These are phyloP conservation scores for Lecanicillium sp. DNA, from an alignment of 2,329 filamentous ascomycete genomes.

Conservation along the genomic window DNA sequence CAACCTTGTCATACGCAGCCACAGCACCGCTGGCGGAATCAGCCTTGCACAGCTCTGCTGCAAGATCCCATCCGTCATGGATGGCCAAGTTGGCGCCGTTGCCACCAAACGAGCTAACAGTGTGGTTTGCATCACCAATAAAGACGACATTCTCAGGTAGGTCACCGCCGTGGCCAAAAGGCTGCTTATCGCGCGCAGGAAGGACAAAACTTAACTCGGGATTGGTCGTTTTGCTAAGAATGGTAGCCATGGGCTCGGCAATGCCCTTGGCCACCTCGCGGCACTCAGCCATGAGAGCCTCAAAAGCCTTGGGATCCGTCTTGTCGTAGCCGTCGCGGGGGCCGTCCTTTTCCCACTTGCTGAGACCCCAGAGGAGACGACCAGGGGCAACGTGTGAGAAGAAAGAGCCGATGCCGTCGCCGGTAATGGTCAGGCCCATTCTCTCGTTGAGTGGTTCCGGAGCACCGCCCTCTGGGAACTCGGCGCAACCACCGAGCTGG, in stretches of 20 bases:
- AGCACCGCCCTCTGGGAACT: slow-evolving; percentile 19
- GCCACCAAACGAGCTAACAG: slow-evolving; percentile 34
- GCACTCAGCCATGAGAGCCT: slow-evolving; percentile 20
- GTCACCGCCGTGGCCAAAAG: slow-evolving; percentile 23
- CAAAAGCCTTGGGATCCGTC: slow-evolving; percentile 12
- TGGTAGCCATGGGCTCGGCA: slow-evolving; percentile 24
- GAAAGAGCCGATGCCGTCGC: slow-evolving; percentile 27
- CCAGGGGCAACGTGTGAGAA: slow-evolving; percentile 28
- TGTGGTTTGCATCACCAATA: slow-evolving; percentile 37
- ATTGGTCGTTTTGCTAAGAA: slow-evolving; percentile 26
- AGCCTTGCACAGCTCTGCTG: slow-evolving; percentile 21
- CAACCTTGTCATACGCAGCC: slow-evolving; percentile 22
- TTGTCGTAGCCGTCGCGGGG: slow-evolving; percentile 8
- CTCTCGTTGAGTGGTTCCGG: slow-evolving; percentile 21
- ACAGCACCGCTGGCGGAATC: slow-evolving; percentile 18
- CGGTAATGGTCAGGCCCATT: slow-evolving; percentile 26
- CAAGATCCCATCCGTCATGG: slow-evolving; percentile 33
- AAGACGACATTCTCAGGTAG: slow-evolving; percentile 23
- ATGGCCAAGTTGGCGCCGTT: slow-evolving; percentile 36
- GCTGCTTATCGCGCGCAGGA: slow-evolving; percentile 31
- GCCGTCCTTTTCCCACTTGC: slow-evolving; percentile 16
- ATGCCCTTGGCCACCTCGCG: slow-evolving; percentile 21
- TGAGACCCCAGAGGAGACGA: slow-evolving; percentile 30
- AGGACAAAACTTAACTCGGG: slow-evolving; percentile 23
- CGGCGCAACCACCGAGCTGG: slow-evolving; percentile 23